Base-by-base conservation (phyloP, 805 yeast genomes). In the Candida maltosa region DNA sequence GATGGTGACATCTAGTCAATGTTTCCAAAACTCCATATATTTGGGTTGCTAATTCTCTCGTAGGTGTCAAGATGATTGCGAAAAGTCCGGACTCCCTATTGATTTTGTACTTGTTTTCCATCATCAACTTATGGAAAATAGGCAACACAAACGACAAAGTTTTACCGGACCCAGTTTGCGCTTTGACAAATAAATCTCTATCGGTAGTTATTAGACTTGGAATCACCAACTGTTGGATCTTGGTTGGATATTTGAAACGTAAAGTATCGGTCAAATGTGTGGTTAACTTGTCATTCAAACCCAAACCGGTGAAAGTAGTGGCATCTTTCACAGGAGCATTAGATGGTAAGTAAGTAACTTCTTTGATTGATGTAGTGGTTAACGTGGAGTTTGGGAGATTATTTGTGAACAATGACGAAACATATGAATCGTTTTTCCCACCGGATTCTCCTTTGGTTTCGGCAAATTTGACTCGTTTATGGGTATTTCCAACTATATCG, bases 101-200 rank as follows among this genome's bases (percentile, higher is more conserved):
- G 35, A 76, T 54, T 6, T 61, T 62, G 24, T 64, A 53, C 14
- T 46, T 42, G 12, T 49, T 37, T 48, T 77, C 76, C 19, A 69
- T 60, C 76, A 87, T 76, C 28, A 93, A 67, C 40, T 78, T 73
- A 44, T 85, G 79, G 43, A 91, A 58, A 15, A 94, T 80, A 1
- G 98, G 99, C 25, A 94, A 62, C 3, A 83, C 65, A 55, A 85
- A 94, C 0, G 97, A 81, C 37, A 93, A 61, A 0, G 99, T 93
- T 59, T 93, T 93, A 59, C 99, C 99, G 0, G 97, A 89, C 35
- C 99, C 99, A 0, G 99, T 93, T 60, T 94, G 97, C 0, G 99
- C 96, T 53, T 88, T 94, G 31, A 93, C 84, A 46, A 93, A 84
- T 37, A 88, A 63, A 59, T 93, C 98, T 21, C 67, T 60, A 19